These are phyloP conservation scores for Aspergillus heteromorphus DNA, from an alignment of 495 filamentous ascomycete genomes.

Conservation along the genomic window DNA sequence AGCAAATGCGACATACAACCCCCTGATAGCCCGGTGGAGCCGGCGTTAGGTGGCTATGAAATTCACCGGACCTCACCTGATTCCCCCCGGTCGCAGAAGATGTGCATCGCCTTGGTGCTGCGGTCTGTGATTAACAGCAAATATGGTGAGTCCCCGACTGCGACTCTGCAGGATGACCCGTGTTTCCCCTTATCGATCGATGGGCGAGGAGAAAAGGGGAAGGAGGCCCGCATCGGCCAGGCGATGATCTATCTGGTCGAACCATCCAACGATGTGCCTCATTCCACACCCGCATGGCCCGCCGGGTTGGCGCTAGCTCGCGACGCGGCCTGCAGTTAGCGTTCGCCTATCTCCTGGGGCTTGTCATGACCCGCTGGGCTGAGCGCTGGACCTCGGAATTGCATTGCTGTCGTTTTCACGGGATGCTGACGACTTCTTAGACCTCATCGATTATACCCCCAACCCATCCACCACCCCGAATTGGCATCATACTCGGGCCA, in stretches of 20 bases:
- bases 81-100: conserved; percentile 66
- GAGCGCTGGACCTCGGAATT: conserved; percentile 5
- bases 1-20: conserved; percentile 78
- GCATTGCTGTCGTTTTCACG: conserved; percentile 1
- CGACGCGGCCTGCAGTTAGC: conserved; percentile 21
- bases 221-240: not conserved
- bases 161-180: not conserved
- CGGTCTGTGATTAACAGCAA: conserved; percentile 57
- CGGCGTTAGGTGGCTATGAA: conserved; percentile 54
- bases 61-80: conserved; percentile 67
- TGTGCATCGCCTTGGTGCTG: conserved; percentile 73
- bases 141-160: conserved; percentile 53
- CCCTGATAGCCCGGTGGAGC: conserved; percentile 40
- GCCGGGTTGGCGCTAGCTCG: conserved; percentile 24
- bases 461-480: conserved; percentile 19
- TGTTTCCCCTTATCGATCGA: not conserved
- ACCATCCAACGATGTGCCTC: not conserved
- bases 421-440: conserved; percentile 15
- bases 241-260: not conserved
- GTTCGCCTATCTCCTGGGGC: conserved; percentile 26
- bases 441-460: conserved; percentile 16
- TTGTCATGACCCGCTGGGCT: conserved; percentile 7
- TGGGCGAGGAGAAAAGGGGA: not conserved
- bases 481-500: conserved; percentile 34
- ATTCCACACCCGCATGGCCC: conserved; percentile 20